Base-by-base conservation (phyloP, 257 asterid species). In the Solanum appendiculatum region DNA sequence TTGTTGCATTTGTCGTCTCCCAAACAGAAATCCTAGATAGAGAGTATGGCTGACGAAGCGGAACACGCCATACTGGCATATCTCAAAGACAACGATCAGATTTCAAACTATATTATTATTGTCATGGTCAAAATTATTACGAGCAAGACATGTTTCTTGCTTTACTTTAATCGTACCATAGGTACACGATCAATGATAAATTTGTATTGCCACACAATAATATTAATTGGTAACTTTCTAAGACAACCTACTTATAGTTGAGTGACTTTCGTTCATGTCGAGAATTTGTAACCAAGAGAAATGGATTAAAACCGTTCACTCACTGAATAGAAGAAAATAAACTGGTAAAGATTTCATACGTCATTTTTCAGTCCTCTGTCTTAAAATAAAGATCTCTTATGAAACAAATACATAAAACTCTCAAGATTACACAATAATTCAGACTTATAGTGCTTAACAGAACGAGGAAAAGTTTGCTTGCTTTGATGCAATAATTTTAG, bases 21-120 rank as follows among this genome's bases (percentile, higher is more conserved):
- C 42, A 14, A 69, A 37, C 69, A n/a, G 16, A n/a, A 63, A 25
- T 39, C 82, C 77, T 64, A 77, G 34, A 31, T 75, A 42, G 63
- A 54, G 84, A 58, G 86, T 58, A 95, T 95, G 98, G 98, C 98
- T 84, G 98, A 97, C 88, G 99, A 94, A 51, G 98, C 98, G 82
- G 98, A 97, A 89, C 98, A 95, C 46, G 98, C 97, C 27, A 91
- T 97, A 78, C 86, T 97, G 20, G 95, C 97, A 6, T 92, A 87
- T 66, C 91, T 97, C 1, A 91, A 97, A 36, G 88, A 90, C 78
- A 94, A 93, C 63, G 95, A 92, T 14, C 92, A 88, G 88, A 94
- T 97, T 84, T 20, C 92, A 0, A 96, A 97, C n/a, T n/a, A n/a
- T n/a, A n/a, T n/a, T n/a, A n/a, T n/a, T n/a, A n/a, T n/a, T n/a